phyloP scores from a whole-genome alignment of 2,329 filamentous ascomycete species.

The Coleophoma cylindrospora region DNA sequence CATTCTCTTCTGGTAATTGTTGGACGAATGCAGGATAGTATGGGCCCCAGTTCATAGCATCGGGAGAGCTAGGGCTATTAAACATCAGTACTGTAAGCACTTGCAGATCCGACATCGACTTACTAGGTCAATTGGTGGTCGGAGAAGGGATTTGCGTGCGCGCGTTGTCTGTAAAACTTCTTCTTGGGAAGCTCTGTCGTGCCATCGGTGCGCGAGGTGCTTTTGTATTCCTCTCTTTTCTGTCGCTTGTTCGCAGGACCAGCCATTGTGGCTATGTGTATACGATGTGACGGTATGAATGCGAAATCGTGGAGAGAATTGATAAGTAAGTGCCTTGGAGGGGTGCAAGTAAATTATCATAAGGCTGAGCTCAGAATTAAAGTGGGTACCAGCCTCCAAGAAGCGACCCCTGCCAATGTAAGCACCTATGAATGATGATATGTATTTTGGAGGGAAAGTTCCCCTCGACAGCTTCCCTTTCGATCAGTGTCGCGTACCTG shows the following conservation, averaged over 20 bases:
- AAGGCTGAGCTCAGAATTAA: no score
- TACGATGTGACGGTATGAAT: no score
- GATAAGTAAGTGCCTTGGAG: no score
- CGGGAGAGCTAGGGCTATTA: slow-evolving; percentile 68
- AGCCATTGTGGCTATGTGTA: slow-evolving; percentile 28
- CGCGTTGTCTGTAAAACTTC: slow-evolving; percentile 92
- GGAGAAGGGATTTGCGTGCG: slow-evolving; percentile 97
- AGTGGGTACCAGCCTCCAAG: no score
- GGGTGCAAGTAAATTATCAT: no score
- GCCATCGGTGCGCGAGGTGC: slow-evolving; percentile 44
- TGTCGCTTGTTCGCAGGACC: slow-evolving; percentile 50
- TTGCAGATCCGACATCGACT: slow-evolving; percentile 24
- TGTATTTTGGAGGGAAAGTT: no score
- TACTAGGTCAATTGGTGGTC: slow-evolving; percentile 90
- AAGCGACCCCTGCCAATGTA: no score
- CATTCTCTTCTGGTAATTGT: slow-evolving; percentile 28
- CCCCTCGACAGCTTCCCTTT: no score
- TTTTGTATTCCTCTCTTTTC: slow-evolving; percentile 63
- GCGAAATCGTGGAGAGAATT: no score
- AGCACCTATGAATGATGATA: no score
- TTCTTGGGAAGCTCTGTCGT: slow-evolving; percentile 68
- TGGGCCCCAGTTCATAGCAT: slow-evolving; percentile 84
- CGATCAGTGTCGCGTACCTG: no score
- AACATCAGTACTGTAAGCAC: slow-evolving; percentile 12
- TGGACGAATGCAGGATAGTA: slow-evolving; percentile 73